These are phyloP conservation scores for Amanita thiersii DNA, from an alignment of 768 basidiomycete genomes.

Conservation along the genomic window DNA sequence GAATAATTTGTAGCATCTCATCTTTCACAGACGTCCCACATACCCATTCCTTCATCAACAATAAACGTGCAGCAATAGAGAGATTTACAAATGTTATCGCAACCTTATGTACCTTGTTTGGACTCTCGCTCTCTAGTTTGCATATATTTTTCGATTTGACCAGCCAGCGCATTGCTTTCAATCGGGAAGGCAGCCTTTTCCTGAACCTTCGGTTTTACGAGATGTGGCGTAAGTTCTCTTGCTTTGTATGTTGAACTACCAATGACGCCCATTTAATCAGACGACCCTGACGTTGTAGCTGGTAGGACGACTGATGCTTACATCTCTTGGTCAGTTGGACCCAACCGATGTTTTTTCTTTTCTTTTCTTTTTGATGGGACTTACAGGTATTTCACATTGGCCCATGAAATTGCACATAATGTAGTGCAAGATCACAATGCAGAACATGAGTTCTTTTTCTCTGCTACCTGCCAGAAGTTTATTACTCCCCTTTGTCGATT, in stretches of 20 bases:
- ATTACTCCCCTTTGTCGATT: conserved; percentile 32
- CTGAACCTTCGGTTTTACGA: conserved; percentile 82
- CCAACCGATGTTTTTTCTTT: background rate
- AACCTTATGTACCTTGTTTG: conserved; percentile 63
- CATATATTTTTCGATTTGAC: conserved; percentile 82
- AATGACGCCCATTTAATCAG: conserved; percentile 24
- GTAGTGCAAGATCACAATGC: conserved; percentile 81
- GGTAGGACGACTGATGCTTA: conserved; percentile 56
- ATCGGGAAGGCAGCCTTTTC: conserved; percentile 81
- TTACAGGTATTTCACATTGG: conserved; percentile 82
- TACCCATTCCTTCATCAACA: conserved; percentile 36
- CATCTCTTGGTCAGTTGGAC: conserved; percentile 63
- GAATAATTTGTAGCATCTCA: background rate
- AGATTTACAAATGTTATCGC: conserved; percentile 68
- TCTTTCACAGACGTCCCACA: conserved; percentile 46
- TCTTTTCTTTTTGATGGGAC: too few relatives aligned
- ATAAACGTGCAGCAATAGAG: conserved; percentile 48
- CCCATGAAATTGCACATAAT: conserved; percentile 93
- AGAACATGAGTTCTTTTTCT: conserved; percentile 93
- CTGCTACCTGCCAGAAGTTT: conserved; percentile 75
- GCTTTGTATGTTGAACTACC: background rate
- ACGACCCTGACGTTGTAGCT: conserved; percentile 56
- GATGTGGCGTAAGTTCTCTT: conserved; percentile 69
- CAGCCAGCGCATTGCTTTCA: conserved; percentile 90
- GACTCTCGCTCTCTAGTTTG: conserved; percentile 61